These are phyloP conservation scores for Pelargonium australe DNA, from an alignment of 441 rosid species.

Conservation along the genomic window DNA sequence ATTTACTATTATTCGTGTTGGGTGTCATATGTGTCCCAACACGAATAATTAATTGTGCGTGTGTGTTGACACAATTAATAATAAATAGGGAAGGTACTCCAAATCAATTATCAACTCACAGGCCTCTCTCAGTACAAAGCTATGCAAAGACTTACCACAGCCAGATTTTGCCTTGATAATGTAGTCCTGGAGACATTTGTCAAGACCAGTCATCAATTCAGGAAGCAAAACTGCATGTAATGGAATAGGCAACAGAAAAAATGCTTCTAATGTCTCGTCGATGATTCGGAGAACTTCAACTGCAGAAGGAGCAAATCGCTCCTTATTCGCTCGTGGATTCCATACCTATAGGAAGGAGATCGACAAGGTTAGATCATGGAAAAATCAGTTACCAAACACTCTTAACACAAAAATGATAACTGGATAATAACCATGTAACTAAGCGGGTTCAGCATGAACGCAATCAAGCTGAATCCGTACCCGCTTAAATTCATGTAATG, in stretches of 20 bases:
- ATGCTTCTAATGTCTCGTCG: conserved; percentile 69
- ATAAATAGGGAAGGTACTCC: no score
- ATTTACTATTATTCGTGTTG: no score
- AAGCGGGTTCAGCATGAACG: no score
- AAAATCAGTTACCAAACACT: neutral
- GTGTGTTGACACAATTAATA: no score
- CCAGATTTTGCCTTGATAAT: conserved; percentile 54
- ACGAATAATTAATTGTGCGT: no score
- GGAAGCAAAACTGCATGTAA: conserved; percentile 53
- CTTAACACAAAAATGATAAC: no score
- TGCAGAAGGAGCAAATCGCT: conserved; percentile 49
- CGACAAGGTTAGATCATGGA: conserved; percentile 4
- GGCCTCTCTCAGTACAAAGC: conserved; percentile 4
- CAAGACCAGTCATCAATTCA: conserved; percentile 46
- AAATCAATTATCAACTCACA: neutral
- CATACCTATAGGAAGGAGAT: conserved; percentile 39
- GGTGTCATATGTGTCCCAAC: no score
- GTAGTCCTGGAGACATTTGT: conserved; percentile 52
- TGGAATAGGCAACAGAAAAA: conserved; percentile 58
- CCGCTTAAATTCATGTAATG: no score
- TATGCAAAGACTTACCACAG: conserved; percentile 39
- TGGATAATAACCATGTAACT: no score
- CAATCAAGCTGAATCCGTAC: no score
- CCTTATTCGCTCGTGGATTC: conserved; percentile 53
- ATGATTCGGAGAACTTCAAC: conserved; percentile 56